Percentiles rank a stretch among this genome's conserved stretches.
Conservation (phyloP, 805 yeast genomes). For the Saccharomycopsis vini region DNA sequence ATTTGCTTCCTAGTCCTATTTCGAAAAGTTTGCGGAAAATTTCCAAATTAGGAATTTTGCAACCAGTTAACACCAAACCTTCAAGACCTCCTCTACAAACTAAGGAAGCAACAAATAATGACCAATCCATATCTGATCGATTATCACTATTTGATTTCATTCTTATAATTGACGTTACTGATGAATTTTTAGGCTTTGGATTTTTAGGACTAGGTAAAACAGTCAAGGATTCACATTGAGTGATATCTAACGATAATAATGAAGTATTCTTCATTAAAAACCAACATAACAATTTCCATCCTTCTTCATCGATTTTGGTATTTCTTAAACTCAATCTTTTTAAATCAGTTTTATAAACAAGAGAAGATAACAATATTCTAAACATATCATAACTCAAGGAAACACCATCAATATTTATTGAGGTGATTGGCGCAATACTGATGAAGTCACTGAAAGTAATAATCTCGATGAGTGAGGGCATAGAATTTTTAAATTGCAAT, state of each 20-base stretch:
- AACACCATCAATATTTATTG: conserved; percentile 73
- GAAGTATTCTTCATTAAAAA: conserved; percentile 58
- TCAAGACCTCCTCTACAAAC: conserved; percentile 70
- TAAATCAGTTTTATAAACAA: conserved; percentile 40
- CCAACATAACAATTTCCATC: conserved; percentile 78
- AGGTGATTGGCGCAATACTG: conserved; percentile 73
- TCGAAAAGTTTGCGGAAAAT: conserved; percentile 55
- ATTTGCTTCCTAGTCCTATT: conserved; percentile 48
- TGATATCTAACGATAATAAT: conserved; percentile 53
- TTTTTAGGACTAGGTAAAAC: conserved; percentile 15
- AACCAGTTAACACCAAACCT: conserved; percentile 75
- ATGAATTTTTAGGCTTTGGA: background rate
- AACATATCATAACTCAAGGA: conserved; percentile 68
- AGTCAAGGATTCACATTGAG: conserved; percentile 37
- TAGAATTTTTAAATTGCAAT: conserved; percentile 72
- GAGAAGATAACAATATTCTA: conserved; percentile 30
- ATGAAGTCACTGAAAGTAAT: conserved; percentile 83
- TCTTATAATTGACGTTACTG: conserved; percentile 21
- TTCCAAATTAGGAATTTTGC: conserved; percentile 43
- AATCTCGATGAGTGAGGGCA: conserved; percentile 82
- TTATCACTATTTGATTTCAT: conserved; percentile 31
- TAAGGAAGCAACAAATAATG: conserved; percentile 64
- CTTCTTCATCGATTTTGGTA: conserved; percentile 62
- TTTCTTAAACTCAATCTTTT: conserved; percentile 73
- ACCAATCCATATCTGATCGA: conserved; percentile 79